Conservation (phyloP, 2,329 filamentous ascomycete genomes). For the Aureobasidium subglaciale region DNA sequence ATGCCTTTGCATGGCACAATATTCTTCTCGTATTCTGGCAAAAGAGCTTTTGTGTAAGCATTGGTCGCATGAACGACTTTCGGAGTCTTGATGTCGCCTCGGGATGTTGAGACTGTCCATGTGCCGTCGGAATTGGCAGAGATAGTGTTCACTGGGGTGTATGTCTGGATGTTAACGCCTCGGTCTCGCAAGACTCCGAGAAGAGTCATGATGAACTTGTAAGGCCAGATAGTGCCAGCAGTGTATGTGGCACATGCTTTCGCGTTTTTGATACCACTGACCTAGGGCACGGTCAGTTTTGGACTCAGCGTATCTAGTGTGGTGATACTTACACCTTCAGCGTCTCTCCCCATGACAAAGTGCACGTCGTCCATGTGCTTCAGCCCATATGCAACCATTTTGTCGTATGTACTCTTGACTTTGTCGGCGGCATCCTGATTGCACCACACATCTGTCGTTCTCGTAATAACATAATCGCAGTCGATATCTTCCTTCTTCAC, state of each 20-base stretch:
- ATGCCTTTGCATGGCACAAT: slow-evolving; percentile 31
- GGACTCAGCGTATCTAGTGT: not conserved
- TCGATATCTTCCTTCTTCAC: slow-evolving; percentile 36
- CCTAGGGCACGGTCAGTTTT: not conserved
- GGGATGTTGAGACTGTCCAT: slow-evolving; percentile 18
- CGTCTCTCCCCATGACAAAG: slow-evolving; percentile 17
- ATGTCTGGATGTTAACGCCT: slow-evolving; percentile 66
- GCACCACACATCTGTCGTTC: slow-evolving; percentile 34
- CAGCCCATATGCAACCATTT: slow-evolving; percentile 24
- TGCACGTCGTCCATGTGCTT: slow-evolving; percentile 25
- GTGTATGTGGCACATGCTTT: slow-evolving; percentile 33
- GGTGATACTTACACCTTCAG: slow-evolving; percentile 14
- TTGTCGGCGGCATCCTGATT: slow-evolving; percentile 26
- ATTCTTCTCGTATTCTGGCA: slow-evolving; percentile 27
- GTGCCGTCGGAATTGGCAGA: slow-evolving; percentile 17
- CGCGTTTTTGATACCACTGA: slow-evolving; percentile 31
- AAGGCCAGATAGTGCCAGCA: slow-evolving; percentile 66
- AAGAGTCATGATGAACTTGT: slow-evolving; percentile 67
- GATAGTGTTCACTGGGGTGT: slow-evolving; percentile 49
- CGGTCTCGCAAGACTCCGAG: slow-evolving; percentile 49
- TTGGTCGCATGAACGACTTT: slow-evolving; percentile 32
- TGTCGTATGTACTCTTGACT: slow-evolving; percentile 26
- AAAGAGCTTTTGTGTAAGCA: slow-evolving; percentile 28
- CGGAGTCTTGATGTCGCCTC: slow-evolving; percentile 20
- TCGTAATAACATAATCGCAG: slow-evolving; percentile 36